Evolutionary conservation across 176 grass and related monocot genomes (phyloP), one percentile per base, ranked within the genome.

Genomic region (sorghum (Sorghum bicolor)): DNA sequence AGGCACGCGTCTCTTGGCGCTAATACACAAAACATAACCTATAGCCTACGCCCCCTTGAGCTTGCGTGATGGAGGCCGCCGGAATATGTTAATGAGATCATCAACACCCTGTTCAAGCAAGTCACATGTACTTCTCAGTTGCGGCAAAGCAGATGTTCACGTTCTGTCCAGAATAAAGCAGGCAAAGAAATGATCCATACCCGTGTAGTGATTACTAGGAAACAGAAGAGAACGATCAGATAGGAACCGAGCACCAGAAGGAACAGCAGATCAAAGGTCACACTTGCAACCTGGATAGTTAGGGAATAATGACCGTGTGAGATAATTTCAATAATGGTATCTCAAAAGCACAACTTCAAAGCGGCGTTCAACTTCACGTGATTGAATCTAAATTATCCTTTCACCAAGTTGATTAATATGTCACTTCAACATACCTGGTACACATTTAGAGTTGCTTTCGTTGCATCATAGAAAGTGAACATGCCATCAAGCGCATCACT

Each of bases 51-150:
- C 83, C 67, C 89, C 87, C 84, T 99, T 99, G 32, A 83, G 67
- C 80, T 99, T 99, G 37, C 96, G 93, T 41, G 84, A 87, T n/a
- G 91, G 84, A 40, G 96, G 93, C 11, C 96, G 91, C 36, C 93
- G 91, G 68, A 99, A 94, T 85, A 99, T 99, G 86, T 94, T 94
- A 25, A 99, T 95, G 41, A 99, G 96, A 91, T 99, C 96, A 79
- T 99, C 96, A 39, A 99, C 85, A 81, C 97, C 97, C 97, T 99
- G 89, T 2, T 30, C 62, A 68, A 63, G 14, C 48, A 63, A 73
- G 33, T 14, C 1, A 61, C 31, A 64, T 64, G 24, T 28, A 63
- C 13, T 25, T 48, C 47, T 83, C n/a, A 90, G 22, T 83, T 26
- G 31, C 28, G 20, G 16, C 30, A 47, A 68, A 79, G 17, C 30